Evolutionary conservation across 2,329 filamentous ascomycete genomes (phyloP), one percentile per base, ranked within the genome.

Genomic region (Cytospora schulzeri): DNA sequence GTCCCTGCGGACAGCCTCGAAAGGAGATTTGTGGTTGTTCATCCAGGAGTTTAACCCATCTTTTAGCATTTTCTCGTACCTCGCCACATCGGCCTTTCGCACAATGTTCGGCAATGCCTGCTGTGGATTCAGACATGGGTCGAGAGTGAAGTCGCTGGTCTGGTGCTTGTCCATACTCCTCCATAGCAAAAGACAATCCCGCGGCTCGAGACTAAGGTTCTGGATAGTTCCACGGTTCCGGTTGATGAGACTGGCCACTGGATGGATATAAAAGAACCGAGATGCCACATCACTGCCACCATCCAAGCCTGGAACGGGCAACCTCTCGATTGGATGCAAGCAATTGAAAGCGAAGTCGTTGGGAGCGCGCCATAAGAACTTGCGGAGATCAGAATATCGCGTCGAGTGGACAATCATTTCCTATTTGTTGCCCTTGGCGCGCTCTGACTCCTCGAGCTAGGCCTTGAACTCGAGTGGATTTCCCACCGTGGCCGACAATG

Each of bases 371-470:
- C 91, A 92, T 41, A 87, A 74, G 69, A 91, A 93, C 70, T 92
- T 92, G n/a, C 90, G 82, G 1, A 94, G 77, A 72, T 94, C 91
- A 0, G 89, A 93, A 74, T 93, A 93, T 56, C 91, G 82, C 41
- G 88, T 83, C 1, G 79, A 78, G 70, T 93, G 89, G 52, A 87
- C 79, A 15, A 93, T 85, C 82, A 90, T 91, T 26, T 83, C 84
- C 17, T 93, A 72, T 0, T 89, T 80, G 50, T 84, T 82, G 0
- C 88, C 88, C 64, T 87, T 87, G 1, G 81, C 80, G 63, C 81
- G 82, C 70, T 93, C 89, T 0, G 89, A 87, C 3, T 80, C 80
- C 1, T 78, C 78, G 0, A 94, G 80, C 91, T 91, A 93, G 31
- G 81, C 78, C 60, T 80, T 84, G 75, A 94, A 92, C 69, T 90